These are phyloP conservation scores for Rhinocladiella mackenziei DNA, from an alignment of 2,329 filamentous ascomycete genomes.

Conservation along the genomic window DNA sequence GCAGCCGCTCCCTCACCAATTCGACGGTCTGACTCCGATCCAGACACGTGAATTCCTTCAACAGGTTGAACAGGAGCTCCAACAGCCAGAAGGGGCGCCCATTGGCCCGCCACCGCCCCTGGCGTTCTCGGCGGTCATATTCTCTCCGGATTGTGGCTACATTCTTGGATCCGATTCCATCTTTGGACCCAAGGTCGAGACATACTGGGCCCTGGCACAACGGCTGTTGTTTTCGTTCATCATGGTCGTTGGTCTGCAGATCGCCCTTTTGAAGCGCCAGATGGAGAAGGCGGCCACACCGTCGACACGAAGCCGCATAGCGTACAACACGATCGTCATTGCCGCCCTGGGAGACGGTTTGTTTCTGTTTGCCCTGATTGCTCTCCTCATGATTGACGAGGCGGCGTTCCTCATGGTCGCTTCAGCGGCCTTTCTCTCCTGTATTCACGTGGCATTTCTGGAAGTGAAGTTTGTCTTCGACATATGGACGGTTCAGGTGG, in stretches of 20 bases:
- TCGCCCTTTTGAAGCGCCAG: constrained; percentile 56
- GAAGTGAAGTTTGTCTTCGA: constrained; percentile 64
- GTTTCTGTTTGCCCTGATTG: constrained; percentile 50
- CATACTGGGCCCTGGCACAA: constrained; percentile 39
- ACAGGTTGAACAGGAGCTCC: constrained; percentile 56
- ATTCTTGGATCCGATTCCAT: constrained; percentile 54
- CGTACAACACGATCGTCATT: constrained; percentile 60
- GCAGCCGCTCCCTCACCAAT: constrained; percentile 53
- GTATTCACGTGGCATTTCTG: constrained; percentile 59
- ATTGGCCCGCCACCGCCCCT: constrained; percentile 50
- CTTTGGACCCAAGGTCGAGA: constrained; percentile 55
- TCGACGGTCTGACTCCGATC: constrained; percentile 23
- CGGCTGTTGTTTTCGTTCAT: constrained; percentile 51
- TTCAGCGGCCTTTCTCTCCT: constrained; percentile 55
- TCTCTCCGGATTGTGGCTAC: constrained; percentile 65
- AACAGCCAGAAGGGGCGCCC: constrained; percentile 56
- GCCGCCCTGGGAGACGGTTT: constrained; percentile 61
- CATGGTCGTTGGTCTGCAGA: constrained; percentile 51
- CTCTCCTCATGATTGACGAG: constrained; percentile 54
- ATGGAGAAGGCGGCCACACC: constrained; percentile 63
- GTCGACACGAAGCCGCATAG: constrained; percentile 60
- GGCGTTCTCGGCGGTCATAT: constrained; percentile 57
- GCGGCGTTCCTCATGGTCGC: constrained; percentile 55
- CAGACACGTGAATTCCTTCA: constrained; percentile 40
- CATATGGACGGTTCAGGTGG: constrained; percentile 61